phyloP scores from a whole-genome alignment of 768 basidiomycete genomes.

The Filobasidium floriforme region DNA sequence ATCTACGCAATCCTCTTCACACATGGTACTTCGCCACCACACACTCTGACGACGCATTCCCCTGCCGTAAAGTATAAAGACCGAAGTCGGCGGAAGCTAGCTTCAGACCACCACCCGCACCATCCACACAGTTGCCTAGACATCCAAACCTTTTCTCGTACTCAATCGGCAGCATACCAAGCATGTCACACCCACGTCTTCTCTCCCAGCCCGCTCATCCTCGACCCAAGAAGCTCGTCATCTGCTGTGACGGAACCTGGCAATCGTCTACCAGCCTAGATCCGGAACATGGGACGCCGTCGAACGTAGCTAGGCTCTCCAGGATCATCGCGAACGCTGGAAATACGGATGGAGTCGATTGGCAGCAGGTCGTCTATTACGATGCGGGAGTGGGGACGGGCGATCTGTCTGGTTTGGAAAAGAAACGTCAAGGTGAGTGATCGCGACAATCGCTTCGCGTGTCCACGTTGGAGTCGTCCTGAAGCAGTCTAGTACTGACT shows the following conservation, averaged over 20 bases:
- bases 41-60: too few relatives aligned
- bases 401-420: neutral
- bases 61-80: neutral
- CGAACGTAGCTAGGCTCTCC: slow-evolving; percentile 11
- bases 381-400: slow-evolving; percentile 14
- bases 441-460: too few relatives aligned
- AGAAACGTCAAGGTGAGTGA: slow-evolving; percentile 7
- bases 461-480: neutral
- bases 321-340: slow-evolving; percentile 10
- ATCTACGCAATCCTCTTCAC: neutral
- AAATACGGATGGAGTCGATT: slow-evolving; percentile 1
- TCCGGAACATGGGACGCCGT: slow-evolving; percentile 3
- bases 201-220: neutral
- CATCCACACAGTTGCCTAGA: neutral
- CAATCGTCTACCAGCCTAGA: slow-evolving; percentile 7
- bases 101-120: neutral
- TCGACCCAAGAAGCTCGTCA: slow-evolving; percentile 6
- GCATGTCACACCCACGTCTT: neutral
- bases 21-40: too few relatives aligned
- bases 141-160: neutral
- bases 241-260: slow-evolving; percentile 18
- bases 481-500: neutral
- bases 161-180: neutral
- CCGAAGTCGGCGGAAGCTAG: neutral
- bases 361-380: slow-evolving; percentile 15